phyloP scores from a whole-genome alignment of 805 yeast genomes.

The Blastobotrys chiropterorum region DNA sequence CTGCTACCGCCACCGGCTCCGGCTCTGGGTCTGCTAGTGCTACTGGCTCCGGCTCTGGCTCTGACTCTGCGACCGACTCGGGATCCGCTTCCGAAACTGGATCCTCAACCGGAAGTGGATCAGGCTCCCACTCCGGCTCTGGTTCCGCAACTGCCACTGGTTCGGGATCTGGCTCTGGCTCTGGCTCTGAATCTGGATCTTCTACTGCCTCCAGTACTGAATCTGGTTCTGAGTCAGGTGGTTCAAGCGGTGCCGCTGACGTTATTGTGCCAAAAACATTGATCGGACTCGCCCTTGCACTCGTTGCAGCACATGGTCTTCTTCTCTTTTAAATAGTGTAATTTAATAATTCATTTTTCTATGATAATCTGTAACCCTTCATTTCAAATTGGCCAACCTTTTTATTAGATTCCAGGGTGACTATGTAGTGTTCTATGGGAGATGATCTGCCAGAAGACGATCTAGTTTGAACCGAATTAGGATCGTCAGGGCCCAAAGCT shows the following conservation, averaged over 20 bases:
- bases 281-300: background rate
- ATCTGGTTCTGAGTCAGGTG: slow-evolving; percentile 7
- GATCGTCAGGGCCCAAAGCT: no score
- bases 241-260: background rate
- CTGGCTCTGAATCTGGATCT: slow-evolving; percentile 10
- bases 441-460: no score
- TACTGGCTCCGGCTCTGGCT: slow-evolving; percentile 8
- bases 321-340: background rate
- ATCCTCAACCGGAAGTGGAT: background rate
- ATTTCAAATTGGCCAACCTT: no score
- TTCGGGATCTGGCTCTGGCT: slow-evolving; percentile 10
- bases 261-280: background rate
- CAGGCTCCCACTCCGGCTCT: slow-evolving; percentile 7
- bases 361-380: no score
- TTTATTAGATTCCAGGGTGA: no score
- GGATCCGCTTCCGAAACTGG: slow-evolving; percentile 10
- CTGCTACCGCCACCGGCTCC: slow-evolving; percentile 8
- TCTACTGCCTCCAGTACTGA: slow-evolving; percentile 7
- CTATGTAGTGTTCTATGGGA: no score
- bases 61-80: slow-evolving; percentile 12
- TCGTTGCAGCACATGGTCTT: background rate
- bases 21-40: slow-evolving; percentile 7
- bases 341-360: no score
- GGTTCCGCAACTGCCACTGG: slow-evolving; percentile 8
- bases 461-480: no score